Base-by-base conservation (phyloP, 106 monocot species). In the Apostasia ramifera region DNA sequence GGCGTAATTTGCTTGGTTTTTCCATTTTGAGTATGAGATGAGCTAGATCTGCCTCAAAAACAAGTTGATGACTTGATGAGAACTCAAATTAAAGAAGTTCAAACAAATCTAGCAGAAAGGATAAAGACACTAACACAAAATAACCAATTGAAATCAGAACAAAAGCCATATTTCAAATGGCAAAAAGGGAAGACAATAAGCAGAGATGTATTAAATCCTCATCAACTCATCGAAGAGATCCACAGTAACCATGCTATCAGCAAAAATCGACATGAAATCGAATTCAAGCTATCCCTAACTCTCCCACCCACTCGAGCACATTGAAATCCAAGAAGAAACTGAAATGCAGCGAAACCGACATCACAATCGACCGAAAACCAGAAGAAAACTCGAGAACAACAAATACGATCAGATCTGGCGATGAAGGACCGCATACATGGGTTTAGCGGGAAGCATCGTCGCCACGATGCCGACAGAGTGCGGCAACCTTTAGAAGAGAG, bases 1-100 rank as follows among this genome's bases (percentile, higher is more conserved):
- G 81, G 78, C 5, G 83, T 75, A 55, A 81, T 67, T 40, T 83
- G 78, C 44, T 74, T 13, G 45, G 71, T 60, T 71, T 88, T 88
- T 42, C 68, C 80, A 44, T 62, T 76, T 49, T 73, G 75, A 69
- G 85, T 66, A 39, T 92, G 85, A 53, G 70, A 75, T 4, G 76
- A 71, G 12, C 84, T 79, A 77, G 84, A 81, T 84, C 84, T 88
- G 76, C 26, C 26, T 26, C 26, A 26, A 26, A 26, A 26, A 26
- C 26, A 26, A 26, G 26, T 26, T 26, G 26, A 26, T 26, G 26
- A 26, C 26, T 26, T 26, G 26, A 26, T 26, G 26, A 26, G 26
- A 26, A 26, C 26, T 26, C 26, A 26, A 26, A 26, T 26, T 26
- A 26, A 26, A 26, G 26, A 26, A 26, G 26, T 26, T 26, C 26